Evolutionary conservation across 2,329 filamentous ascomycete species (phyloP), one percentile per base, ranked within the genome.

Genomic region (Penicillium thymicola): DNA sequence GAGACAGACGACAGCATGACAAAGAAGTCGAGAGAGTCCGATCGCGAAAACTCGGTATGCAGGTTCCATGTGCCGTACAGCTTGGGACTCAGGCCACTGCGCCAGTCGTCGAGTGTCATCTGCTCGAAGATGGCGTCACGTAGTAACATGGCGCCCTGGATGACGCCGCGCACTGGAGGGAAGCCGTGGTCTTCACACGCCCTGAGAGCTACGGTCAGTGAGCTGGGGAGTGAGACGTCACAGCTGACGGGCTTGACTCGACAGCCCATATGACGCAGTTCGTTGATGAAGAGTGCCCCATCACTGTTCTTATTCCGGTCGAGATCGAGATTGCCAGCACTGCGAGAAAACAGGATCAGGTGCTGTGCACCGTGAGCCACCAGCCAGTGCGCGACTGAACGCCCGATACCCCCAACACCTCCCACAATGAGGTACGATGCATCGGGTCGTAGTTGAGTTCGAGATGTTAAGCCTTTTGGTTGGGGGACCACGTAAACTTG

Each of bases 391-490:
- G 73, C 61, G 0, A 78, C 58, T 0, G 61, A 44, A 25, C 65
- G 64, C 3, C 75, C 76, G 0, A 79, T 50, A 16, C 74, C 75
- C 3, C 76, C 76, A 2, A 77, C 60, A 6, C 76, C 75, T 13
- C 76, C 76, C 2, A 67, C 62, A 1, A 78, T 57, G 2, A 78
- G 47, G 54, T 78, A 78, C 0, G 61, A 44, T 10, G 44, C 51
- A 36, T 59, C 54, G 0, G n/a, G 1, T 5, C 37, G 37, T 11
- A 30, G 28, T 30, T 30, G 28, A 11, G 28, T 30, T 30, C 10
- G 28, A 30, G 28, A 1, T 30, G 28, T 30, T 10, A 30, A 11
- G 9, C 28, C 28, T 10, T 30, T 10, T 14, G 5, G 13, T 34
- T 14, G 51, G 6, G 36, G 37, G 6, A 46, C n/a, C 5, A 55